These are phyloP conservation scores for Barnettozyma siamensis DNA, from an alignment of 805 yeast species.

Conservation along the genomic window DNA sequence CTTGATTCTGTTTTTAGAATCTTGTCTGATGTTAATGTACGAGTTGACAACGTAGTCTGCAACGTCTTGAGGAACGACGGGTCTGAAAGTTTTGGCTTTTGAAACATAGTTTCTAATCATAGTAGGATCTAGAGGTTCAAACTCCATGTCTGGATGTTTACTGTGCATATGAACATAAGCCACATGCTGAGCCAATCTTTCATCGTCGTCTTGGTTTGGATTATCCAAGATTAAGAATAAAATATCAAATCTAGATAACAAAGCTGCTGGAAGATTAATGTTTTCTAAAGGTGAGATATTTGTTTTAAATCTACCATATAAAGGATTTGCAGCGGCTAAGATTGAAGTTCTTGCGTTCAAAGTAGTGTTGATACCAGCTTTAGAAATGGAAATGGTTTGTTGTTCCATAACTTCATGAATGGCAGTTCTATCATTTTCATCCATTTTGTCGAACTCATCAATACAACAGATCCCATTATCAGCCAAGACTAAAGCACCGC, in stretches of 20 bases:
- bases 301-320: constrained; percentile 92
- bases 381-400: constrained; percentile 94
- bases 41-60: constrained; percentile 82
- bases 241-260: constrained; percentile 90
- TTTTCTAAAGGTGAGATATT: constrained; percentile 88
- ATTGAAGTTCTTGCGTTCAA: constrained; percentile 93
- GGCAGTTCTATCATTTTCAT: constrained; percentile 92
- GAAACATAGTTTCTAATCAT: constrained; percentile 86
- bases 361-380: constrained; percentile 96
- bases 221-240: constrained; percentile 81
- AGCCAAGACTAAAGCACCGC: constrained; percentile 95
- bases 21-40: constrained; percentile 90
- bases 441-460: constrained; percentile 99
- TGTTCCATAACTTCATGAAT: constrained; percentile 99
- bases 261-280: constrained; percentile 93
- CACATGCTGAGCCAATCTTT: constrained; percentile 86
- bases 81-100: constrained; percentile 78
- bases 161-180: constrained; percentile 94
- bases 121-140: constrained; percentile 70
- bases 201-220: constrained; percentile 76
- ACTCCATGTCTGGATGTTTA: constrained; percentile 72
- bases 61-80: constrained; percentile 75
- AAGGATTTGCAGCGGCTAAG: constrained; percentile 97
- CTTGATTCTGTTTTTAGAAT: constrained; percentile 68
- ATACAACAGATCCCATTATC: constrained; percentile 98